Evolutionary conservation across 345 rosid genomes (phyloP), one percentile per base, ranked within the genome.

Genomic region (Citrus maxima): DNA sequence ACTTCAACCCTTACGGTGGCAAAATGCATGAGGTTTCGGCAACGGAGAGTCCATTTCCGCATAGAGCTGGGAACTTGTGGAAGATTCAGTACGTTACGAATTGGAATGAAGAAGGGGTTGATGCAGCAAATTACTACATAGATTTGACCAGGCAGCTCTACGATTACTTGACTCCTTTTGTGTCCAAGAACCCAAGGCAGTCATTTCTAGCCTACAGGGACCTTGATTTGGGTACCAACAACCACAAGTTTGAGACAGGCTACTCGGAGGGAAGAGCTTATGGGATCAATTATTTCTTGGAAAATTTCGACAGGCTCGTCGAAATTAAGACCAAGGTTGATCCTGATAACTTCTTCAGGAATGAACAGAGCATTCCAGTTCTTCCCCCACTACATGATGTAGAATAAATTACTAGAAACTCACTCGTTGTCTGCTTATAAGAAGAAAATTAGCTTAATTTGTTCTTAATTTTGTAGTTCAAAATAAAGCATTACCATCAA

Each of bases 301-400:
- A 34, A 24, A 78, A 78, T 71, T 71, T 78, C 32, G 70, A 78
- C 34, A 70, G 80, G 27, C 51, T 78, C 51, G 76, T 78, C 12
- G 22, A 61, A 32, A 61, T 78, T 18, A 78, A 78, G 75, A 46
- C 70, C 3, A 4, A 21, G 22, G 71, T 78, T 70, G 80, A 78
- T 62, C 80, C 76, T 60, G 61, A 9, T 10, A 78, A 78, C 34
- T 70, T 78, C n/a, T 72, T 72, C 25, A 72, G 63, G 46, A 72
- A 54, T 10, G 75, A 72, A 72, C 75, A 72, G 40, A 72, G 75
- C 63, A 32, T 72, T 72, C 75, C 75, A 10, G 24, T 49, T 49
- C 58, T 70, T 46, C 59, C 65, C 65, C 14, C 65, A 12, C 65
- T 61, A 10, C 18, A 24, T 12, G 65, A 25, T 24, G 65, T 61